Evolutionary conservation across 169 alveolate species (phyloP).

Genomic region (Neospora caninum): DNA sequence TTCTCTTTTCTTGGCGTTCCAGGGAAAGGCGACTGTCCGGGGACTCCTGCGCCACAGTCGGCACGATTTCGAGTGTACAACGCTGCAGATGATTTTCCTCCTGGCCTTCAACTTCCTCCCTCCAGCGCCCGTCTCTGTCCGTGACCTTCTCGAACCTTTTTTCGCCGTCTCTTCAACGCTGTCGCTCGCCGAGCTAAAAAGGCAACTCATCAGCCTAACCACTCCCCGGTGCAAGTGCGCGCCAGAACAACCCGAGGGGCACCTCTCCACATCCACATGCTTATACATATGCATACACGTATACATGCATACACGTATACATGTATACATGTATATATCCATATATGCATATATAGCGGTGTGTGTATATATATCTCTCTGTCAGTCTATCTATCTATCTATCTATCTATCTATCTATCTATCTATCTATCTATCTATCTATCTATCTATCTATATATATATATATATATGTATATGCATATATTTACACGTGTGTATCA

Average conservation of each 20-base stretch:
- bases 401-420: neutral
- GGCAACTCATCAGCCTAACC: neutral
- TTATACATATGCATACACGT: neutral
- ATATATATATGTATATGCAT: too few relatives aligned
- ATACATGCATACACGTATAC: too few relatives aligned
- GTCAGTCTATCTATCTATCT: neutral
- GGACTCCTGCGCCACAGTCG: neutral
- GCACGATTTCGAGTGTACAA: conserved; percentile 55
- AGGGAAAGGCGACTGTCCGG: conserved; percentile 44
- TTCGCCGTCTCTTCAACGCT: neutral
- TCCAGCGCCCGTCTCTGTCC: neutral
- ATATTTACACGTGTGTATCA: too few relatives aligned
- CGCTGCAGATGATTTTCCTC: conserved; percentile 70
- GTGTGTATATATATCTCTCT: too few relatives aligned
- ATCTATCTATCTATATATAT: neutral
- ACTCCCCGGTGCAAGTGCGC: conserved; percentile 8
- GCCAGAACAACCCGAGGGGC: neutral
- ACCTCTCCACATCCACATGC: neutral
- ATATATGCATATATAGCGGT: too few relatives aligned
- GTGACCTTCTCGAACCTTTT: neutral
- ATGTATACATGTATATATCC: too few relatives aligned
- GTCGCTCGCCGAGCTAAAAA: neutral
- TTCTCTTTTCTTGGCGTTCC: neutral
- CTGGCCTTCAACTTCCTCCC: conserved; percentile 49
- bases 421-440: neutral